Percentiles rank a stretch among this genome's conserved stretches.
Evolutionary conservation across 2,329 filamentous ascomycete species (phyloP).

Genomic region (Didymellaceae sp.): DNA sequence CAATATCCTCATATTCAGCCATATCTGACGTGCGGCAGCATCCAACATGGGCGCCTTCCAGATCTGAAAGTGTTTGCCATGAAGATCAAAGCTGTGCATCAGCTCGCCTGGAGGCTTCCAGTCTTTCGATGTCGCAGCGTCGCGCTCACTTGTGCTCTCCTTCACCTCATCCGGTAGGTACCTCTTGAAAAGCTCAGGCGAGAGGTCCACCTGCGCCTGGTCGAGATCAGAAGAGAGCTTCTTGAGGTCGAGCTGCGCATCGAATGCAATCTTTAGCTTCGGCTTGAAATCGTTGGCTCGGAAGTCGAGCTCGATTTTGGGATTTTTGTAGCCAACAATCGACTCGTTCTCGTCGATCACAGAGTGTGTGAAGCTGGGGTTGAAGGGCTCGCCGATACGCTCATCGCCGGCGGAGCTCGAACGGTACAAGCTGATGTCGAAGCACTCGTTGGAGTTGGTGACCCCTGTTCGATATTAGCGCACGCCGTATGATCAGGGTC

Average conservation of each 20-base stretch:
- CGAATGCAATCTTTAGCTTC: conserved; percentile 72
- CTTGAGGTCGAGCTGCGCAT: conserved; percentile 75
- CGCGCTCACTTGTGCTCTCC: conserved; percentile 12
- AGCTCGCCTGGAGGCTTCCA: conserved; percentile 79
- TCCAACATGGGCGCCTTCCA: conserved; percentile 81
- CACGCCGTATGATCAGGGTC: neutral
- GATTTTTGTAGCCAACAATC: conserved; percentile 87
- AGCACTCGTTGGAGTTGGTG: conserved; percentile 46
- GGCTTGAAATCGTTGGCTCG: conserved; percentile 79
- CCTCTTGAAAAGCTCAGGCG: conserved; percentile 59
- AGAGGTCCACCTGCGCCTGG: conserved; percentile 69
- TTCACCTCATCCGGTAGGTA: conserved; percentile 54
- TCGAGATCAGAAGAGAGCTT: conserved; percentile 62
- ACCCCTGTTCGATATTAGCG: conserved; percentile 38
- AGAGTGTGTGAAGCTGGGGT: conserved; percentile 86
- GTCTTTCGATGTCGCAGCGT: conserved; percentile 30
- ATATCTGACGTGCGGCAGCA: conserved; percentile 69
- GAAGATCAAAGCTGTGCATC: conserved; percentile 67
- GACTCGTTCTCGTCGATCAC: conserved; percentile 93
- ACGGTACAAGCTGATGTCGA: conserved; percentile 48
- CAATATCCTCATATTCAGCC: conserved; percentile 83
- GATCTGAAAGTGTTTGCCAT: conserved; percentile 76
- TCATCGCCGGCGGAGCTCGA: conserved; percentile 27
- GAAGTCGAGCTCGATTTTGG: conserved; percentile 76
- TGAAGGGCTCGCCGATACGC: conserved; percentile 68